Evolutionary conservation across 2,329 filamentous ascomycete genomes (phyloP), one percentile per base, ranked within the genome.

Genomic region (Zymoseptoria ardabiliae): DNA sequence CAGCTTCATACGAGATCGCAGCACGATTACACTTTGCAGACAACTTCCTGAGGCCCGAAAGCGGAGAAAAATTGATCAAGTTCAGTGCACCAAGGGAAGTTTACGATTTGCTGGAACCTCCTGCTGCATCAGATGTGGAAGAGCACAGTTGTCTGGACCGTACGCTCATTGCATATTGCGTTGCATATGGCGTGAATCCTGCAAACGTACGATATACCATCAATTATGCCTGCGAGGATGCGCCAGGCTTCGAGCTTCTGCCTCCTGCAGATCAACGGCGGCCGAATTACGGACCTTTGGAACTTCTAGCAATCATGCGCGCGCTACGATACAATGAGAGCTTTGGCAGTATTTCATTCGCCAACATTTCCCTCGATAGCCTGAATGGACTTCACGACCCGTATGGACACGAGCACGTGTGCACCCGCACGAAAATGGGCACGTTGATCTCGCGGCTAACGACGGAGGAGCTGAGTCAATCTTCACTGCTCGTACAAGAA

Each of bases 321-420:
- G 80, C 87, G 9, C 72, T 90, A 56, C 82, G 87, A 49, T 90
- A 88, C 71, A 89, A 90, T 67, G 85, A 89, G 67, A 81, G 79
- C 0, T 90, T 89, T 70, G 77, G 77, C 25, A 83, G 84, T 1
- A 84, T 90, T 21, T 89, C 86, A 0, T 89, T 90, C 68, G 81
- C 80, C 25, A 81, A 82, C 48, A 80, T 89, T 53, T 81, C 79
- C 63, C 74, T 90, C n/a, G 85, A 89, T 68, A 74, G 77, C 28
- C 72, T 90, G n/a, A 85, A 88, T 64, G 80, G 81, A 13, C 69
- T 85, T 22, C 77, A 79, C 58, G 87, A 90, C 69, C 68, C 74
- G 1, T 79, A 83, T 70, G 86, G 85, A 0, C 74, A 75, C 8
- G 87, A 90, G 67, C 79, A 83, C 66, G 82, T 88, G 56, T 85